These are phyloP conservation scores for Basidiobolus heterosporus DNA, from an alignment of 371 early-diverging fungal species.

Conservation along the genomic window DNA sequence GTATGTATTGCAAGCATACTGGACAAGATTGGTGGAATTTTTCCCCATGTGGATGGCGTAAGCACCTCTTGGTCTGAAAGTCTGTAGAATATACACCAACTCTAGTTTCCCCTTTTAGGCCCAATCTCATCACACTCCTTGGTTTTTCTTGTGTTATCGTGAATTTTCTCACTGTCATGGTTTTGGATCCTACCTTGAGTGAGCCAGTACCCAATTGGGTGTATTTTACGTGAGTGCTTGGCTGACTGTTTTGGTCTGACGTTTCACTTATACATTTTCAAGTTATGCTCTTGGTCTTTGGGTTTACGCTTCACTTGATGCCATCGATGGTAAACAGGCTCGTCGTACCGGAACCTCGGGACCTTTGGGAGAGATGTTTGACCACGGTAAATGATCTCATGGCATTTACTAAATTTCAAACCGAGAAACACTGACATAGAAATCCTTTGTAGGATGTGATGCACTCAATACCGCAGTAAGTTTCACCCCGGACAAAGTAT, in stretches of 20 bases:
- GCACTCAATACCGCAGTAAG: slow-evolving; percentile 64
- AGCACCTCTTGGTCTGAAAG: too few relatives aligned
- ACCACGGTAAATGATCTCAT: slow-evolving; percentile 39
- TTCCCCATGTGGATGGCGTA: slow-evolving; percentile 87
- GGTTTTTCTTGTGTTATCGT: slow-evolving; percentile 78
- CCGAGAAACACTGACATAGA: too few relatives aligned
- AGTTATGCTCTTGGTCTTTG: slow-evolving; percentile 66
- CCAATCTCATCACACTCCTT: slow-evolving; percentile 90
- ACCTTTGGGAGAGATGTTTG: slow-evolving; percentile 93
- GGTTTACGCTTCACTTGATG: slow-evolving; percentile 92
- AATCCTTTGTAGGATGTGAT: slow-evolving; percentile 53
- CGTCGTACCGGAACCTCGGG: slow-evolving; percentile 79
- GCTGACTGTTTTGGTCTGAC: slow-evolving; percentile 1
- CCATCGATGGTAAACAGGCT: slow-evolving; percentile 97
- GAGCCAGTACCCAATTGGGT: slow-evolving; percentile 72
- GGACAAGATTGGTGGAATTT: slow-evolving; percentile 69
- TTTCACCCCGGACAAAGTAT: not conserved
- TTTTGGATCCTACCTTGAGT: slow-evolving; percentile 53
- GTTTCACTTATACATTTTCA: not conserved
- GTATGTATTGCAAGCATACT: slow-evolving; percentile 75
- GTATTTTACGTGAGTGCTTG: slow-evolving; percentile 41
- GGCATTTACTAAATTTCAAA: too few relatives aligned
- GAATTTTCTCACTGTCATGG: slow-evolving; percentile 44
- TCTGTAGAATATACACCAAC: not conserved
- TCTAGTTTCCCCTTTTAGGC: slow-evolving; percentile 30